Conservation (phyloP, 2,329 filamentous ascomycete genomes). For the Cytospora piceae region DNA sequence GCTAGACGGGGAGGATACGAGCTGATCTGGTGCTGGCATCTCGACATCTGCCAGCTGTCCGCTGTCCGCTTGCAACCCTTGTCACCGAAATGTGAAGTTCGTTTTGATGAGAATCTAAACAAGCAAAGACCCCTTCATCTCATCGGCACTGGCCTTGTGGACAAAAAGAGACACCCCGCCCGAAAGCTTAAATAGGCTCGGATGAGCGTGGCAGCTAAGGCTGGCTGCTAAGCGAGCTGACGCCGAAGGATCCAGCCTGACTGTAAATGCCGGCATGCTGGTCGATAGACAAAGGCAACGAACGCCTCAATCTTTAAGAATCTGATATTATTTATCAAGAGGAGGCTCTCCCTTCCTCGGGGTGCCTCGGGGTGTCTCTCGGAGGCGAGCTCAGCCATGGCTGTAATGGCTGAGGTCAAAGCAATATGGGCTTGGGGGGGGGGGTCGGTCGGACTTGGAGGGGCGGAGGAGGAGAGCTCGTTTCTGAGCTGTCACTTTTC, state of each 20-base stretch:
- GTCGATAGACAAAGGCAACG: not conserved
- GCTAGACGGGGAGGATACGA: too few relatives aligned
- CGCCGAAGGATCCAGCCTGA: slow-evolving; percentile 6
- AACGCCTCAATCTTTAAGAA: not conserved
- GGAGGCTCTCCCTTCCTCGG: not conserved
- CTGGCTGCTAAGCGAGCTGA: slow-evolving; percentile 11
- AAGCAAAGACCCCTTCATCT: not conserved
- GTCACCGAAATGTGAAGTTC: too few relatives aligned
- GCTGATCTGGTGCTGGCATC: too few relatives aligned
- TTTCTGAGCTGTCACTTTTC: not conserved
- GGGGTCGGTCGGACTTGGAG: too few relatives aligned
- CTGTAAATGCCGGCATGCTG: slow-evolving; percentile 10
- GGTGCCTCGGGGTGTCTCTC: not conserved
- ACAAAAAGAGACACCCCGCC: not conserved
- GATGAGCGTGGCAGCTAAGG: not conserved
- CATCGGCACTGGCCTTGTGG: not conserved
- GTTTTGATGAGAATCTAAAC: not conserved
- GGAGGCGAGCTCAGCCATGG: not conserved
- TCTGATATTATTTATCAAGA: not conserved
- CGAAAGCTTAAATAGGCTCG: slow-evolving; percentile 4
- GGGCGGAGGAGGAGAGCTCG: too few relatives aligned
- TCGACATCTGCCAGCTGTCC: too few relatives aligned
- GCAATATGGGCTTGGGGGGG: too few relatives aligned
- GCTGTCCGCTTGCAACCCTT: too few relatives aligned
- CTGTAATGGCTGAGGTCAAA: not conserved